These are phyloP conservation scores for Penicillium sp. DNA, from an alignment of 2,329 filamentous ascomycete species.

Conservation along the genomic window DNA sequence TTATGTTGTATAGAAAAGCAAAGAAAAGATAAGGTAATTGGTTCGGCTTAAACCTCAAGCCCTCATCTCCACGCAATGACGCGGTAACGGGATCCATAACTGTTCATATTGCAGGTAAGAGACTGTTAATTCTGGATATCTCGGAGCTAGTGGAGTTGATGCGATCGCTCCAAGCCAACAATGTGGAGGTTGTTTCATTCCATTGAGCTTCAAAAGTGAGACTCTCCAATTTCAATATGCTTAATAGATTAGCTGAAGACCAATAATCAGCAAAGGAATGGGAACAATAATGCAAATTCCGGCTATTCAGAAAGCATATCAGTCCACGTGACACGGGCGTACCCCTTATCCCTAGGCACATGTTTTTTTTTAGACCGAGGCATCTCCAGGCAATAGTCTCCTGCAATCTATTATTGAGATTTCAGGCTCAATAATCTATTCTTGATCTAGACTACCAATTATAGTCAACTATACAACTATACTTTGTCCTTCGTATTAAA, in stretches of 20 bases:
- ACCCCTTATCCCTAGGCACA: slow-evolving; percentile 2
- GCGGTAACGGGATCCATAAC: not conserved
- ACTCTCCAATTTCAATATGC: not conserved
- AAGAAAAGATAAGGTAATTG: not conserved
- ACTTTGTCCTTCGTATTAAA: not conserved
- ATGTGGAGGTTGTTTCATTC: not conserved
- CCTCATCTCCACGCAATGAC: not conserved
- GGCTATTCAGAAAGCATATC: not conserved
- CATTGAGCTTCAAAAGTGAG: not conserved
- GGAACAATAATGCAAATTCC: not conserved
- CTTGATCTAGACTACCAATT: not conserved
- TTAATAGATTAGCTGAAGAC: not conserved
- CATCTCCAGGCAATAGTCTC: not conserved
- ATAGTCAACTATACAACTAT: too few relatives aligned
- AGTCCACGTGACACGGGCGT: not conserved
- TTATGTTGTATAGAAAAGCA: not conserved
- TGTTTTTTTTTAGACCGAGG: slow-evolving; percentile 1
- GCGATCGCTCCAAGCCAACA: not conserved
- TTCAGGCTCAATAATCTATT: not conserved
- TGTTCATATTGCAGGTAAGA: not conserved
- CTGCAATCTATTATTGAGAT: not conserved
- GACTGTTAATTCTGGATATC: too few relatives aligned
- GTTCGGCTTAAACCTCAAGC: not conserved
- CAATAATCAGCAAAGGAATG: not conserved
- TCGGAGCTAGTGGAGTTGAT: slow-evolving; percentile 1